phyloP scores from a whole-genome alignment of 1,139 yeast genomes.

The Yamadazyma kanchanaburiensis region DNA sequence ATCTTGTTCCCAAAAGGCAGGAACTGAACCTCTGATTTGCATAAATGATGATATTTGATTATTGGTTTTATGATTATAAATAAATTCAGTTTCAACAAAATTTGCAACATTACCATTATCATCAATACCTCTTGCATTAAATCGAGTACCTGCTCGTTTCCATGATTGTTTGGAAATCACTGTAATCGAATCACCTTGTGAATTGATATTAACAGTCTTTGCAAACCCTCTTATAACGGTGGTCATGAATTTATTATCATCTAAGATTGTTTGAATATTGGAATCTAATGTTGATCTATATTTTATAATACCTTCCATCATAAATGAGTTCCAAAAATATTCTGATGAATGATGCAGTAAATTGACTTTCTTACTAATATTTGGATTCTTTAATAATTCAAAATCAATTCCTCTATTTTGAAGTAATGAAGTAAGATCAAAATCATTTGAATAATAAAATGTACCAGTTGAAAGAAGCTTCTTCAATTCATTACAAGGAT shows the following conservation, averaged over 20 bases:
- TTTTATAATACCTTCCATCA: slow-evolving; percentile 77
- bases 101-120: slow-evolving; percentile 95
- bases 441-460: slow-evolving; percentile 87
- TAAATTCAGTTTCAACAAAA: slow-evolving; percentile 91
- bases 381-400: too few relatives aligned
- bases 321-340: slow-evolving; percentile 95
- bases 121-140: slow-evolving; percentile 90
- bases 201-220: slow-evolving; percentile 61
- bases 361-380: slow-evolving; percentile 13
- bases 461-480: slow-evolving; percentile 84
- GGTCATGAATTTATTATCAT: slow-evolving; percentile 76
- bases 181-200: slow-evolving; percentile 59
- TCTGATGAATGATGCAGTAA: slow-evolving; percentile 66
- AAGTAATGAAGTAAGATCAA: slow-evolving; percentile 80
- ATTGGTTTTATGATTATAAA: slow-evolving; percentile 47
- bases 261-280: slow-evolving; percentile 55
- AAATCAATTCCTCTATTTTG: slow-evolving; percentile 74
- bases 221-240: slow-evolving; percentile 96
- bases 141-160: slow-evolving; percentile 94
- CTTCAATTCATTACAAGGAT: slow-evolving; percentile 80
- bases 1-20: slow-evolving; percentile 98
- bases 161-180: slow-evolving; percentile 91
- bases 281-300: slow-evolving; percentile 71
- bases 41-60: slow-evolving; percentile 67
- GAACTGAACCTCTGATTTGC: slow-evolving; percentile 92